Base-by-base conservation (phyloP, 1,284 basidiomycete species). In the Sporisorium scitamineum region DNA sequence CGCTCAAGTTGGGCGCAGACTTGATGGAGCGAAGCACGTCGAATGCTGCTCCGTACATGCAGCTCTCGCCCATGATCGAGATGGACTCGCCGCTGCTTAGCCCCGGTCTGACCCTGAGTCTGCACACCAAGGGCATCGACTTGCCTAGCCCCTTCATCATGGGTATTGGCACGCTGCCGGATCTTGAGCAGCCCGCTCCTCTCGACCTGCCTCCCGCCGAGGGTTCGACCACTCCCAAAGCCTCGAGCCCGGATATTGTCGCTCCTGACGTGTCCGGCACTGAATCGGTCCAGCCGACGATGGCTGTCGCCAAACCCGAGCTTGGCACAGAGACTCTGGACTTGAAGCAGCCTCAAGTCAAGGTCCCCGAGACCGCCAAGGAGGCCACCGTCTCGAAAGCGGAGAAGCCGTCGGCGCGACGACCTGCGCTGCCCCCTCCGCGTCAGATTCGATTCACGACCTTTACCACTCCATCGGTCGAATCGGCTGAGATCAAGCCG, bases 371-470 rank as follows among this genome's bases (percentile, higher is more conserved):
- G 26, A 10, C 48, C 2, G 24, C 18, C 34, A 71, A 64, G 24
- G 63, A 61, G 39, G 14, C 52, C 1, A 7, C 39, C 39, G 34
- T 27, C 26, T 20, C 32, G 44, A 70, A 71, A 34, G 39, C 48
- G 5, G 72, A 75, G 5, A 70, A 63, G 55, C 55, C 62, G 0
- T 47, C 60, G 20, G 24, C 60, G 14, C 59, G 67, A 54, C 67
- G 72, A 29, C 72, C 72, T 50, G 67, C 66, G 9, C 60, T 70
- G 42, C 72, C 72, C 20, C 72, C 72, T 44, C 72, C 72, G 24
- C 72, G 72, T 37, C 72, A 75, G 54, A 75, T 75, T 31, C 66
- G 72, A 11, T 75, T 75, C 59, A 75, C 72, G 1, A 75, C 72
- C 10, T 60, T 75, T 31, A 70, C 67, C 5, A 70, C 67, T n/a